Conservation (phyloP, 164 flowering plant species). For the Tetracentron sinense region DNA sequence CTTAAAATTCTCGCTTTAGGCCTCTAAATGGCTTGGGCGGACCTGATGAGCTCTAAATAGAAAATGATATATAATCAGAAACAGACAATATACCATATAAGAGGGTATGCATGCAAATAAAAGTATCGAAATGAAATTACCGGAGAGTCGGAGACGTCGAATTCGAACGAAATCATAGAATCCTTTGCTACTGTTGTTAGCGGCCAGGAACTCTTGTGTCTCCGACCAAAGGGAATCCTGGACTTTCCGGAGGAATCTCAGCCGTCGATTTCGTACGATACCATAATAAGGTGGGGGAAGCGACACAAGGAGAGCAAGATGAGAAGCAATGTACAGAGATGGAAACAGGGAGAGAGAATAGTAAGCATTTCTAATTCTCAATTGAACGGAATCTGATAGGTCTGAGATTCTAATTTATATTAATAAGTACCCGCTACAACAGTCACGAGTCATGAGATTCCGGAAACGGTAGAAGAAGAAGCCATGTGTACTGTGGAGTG, state of each 20-base stretch:
- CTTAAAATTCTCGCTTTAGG: no score
- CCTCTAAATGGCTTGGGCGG: no score
- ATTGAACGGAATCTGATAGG: background rate
- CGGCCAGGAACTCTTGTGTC: conserved; percentile 45
- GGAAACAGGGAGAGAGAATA: no score
- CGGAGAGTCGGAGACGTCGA: conserved; percentile 39
- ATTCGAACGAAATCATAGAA: conserved; percentile 44
- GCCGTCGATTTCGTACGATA: background rate
- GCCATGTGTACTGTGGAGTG: no score
- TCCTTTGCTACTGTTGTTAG: conserved; percentile 39
- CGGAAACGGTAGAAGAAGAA: no score
- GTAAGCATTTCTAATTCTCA: background rate
- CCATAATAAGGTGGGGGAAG: background rate
- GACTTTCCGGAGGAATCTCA: conserved; percentile 41
- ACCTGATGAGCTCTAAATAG: no score
- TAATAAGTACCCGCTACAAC: no score
- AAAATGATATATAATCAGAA: no score
- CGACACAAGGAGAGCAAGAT: background rate
- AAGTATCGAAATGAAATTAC: conserved; percentile 23
- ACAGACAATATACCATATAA: no score
- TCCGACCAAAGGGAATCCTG: conserved; percentile 51
- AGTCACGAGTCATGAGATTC: no score
- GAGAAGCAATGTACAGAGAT: background rate
- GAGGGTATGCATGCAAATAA: no score
- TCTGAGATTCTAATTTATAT: background rate